phyloP scores from a whole-genome alignment of 2,329 filamentous ascomycete genomes.

The Penicillium sp. region DNA sequence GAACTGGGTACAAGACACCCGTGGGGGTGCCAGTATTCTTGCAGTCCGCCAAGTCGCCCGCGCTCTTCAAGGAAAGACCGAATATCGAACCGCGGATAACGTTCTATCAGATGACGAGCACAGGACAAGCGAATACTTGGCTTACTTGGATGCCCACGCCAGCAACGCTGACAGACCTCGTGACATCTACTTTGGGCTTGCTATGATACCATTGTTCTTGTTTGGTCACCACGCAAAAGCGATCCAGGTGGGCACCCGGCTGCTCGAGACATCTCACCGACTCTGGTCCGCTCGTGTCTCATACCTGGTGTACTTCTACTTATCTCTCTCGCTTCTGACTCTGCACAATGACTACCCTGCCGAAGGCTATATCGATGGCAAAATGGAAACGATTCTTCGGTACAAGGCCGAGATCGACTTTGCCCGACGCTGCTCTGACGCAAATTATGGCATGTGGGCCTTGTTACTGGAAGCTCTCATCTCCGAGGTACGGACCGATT shows the following conservation, averaged over 20 bases:
- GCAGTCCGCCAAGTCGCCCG: conserved; percentile 57
- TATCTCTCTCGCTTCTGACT: conserved; percentile 46
- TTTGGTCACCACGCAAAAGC: conserved; percentile 50
- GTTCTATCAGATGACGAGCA: conserved; percentile 60
- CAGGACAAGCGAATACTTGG: conserved; percentile 52
- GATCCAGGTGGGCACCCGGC: conserved; percentile 44
- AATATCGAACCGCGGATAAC: conserved; percentile 46
- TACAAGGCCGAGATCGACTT: conserved; percentile 57
- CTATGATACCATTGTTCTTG: conserved; percentile 49
- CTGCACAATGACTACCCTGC: conserved; percentile 46
- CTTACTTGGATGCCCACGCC: conserved; percentile 45
- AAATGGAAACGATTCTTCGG: conserved; percentile 50
- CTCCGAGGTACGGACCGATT: conserved; percentile 51
- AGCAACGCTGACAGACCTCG: conserved; percentile 55
- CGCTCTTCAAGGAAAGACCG: conserved; percentile 64
- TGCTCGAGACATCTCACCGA: conserved; percentile 44
- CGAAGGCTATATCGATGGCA: conserved; percentile 46
- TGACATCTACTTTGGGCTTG: conserved; percentile 57
- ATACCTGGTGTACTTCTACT: conserved; percentile 49
- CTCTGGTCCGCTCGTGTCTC: conserved; percentile 50
- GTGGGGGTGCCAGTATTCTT: conserved; percentile 60
- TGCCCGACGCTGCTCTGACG: conserved; percentile 55
- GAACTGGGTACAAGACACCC: conserved; percentile 58
- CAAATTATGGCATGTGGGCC: conserved; percentile 63
- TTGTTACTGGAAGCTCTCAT: conserved; percentile 58